These are phyloP conservation scores for Geotrichum carabidarum DNA, from an alignment of 1,139 yeast species.

Conservation along the genomic window DNA sequence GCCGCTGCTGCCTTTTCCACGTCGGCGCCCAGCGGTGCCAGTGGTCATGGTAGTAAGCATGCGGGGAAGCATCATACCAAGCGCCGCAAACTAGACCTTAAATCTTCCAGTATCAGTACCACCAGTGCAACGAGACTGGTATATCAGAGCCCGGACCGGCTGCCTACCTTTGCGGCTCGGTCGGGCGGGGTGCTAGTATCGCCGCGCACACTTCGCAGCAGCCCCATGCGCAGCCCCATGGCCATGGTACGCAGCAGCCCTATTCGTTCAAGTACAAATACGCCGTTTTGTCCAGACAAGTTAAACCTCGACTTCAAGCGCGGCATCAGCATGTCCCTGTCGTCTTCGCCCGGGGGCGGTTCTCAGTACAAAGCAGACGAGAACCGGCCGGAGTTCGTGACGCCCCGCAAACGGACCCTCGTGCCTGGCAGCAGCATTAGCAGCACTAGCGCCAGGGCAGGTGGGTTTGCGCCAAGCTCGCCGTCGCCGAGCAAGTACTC, in stretches of 20 bases:
- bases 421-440: not conserved
- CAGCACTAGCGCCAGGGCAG: not conserved
- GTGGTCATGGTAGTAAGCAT: too few species aligned
- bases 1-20: not conserved
- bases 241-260: too few species aligned
- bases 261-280: too few species aligned
- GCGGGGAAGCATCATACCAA: too few species aligned
- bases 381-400: not conserved
- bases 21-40: too few species aligned
- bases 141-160: too few species aligned
- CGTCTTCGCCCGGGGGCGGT: not conserved
- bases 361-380: not conserved
- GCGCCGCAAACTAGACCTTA: not conserved
- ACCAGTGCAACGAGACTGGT: too few species aligned
- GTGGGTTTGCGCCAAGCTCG: not conserved
- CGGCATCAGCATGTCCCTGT: not conserved
- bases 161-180: too few species aligned
- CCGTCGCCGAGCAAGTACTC: not conserved
- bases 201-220: too few species aligned
- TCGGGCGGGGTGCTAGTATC: too few species aligned
- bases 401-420: not conserved
- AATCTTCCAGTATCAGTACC: not conserved
- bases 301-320: constrained; percentile 1
- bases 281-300: not conserved
- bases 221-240: too few species aligned